These are phyloP conservation scores for Solanum chilense DNA, from an alignment of 257 asterid genomes.

Conservation along the genomic window DNA sequence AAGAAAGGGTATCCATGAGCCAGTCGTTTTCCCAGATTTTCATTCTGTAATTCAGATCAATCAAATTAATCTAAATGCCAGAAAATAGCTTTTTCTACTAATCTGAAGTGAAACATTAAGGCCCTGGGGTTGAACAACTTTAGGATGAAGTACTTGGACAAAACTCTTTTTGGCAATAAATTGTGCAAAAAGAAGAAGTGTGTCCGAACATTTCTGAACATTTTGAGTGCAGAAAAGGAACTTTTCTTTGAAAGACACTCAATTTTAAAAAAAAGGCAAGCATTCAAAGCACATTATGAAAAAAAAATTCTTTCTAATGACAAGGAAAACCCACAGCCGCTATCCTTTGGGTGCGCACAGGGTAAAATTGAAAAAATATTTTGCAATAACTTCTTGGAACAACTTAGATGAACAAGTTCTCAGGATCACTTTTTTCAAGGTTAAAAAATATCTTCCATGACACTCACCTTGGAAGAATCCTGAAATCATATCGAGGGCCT, in stretches of 20 bases:
- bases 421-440: not conserved
- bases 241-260: not conserved
- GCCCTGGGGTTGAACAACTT: not conserved
- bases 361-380: too few relatives aligned
- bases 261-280: not conserved
- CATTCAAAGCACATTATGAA: not conserved
- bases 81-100: not conserved
- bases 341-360: too few relatives aligned
- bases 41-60: slow-evolving; percentile 37
- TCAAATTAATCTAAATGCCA: not conserved
- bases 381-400: not conserved
- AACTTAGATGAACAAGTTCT: not conserved
- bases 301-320: not conserved
- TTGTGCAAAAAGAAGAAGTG: not conserved
- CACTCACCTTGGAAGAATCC: not conserved
- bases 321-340: too few relatives aligned
- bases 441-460: not conserved
- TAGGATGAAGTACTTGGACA: not conserved
- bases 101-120: not conserved
- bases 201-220: not conserved
- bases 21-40: slow-evolving; percentile 86
- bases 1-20: slow-evolving; percentile 96
- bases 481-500: not conserved
- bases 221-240: not conserved
- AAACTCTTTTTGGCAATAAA: not conserved